phyloP scores from a whole-genome alignment of 1,284 basidiomycete genomes.

The Fomitopsis pinicola region DNA sequence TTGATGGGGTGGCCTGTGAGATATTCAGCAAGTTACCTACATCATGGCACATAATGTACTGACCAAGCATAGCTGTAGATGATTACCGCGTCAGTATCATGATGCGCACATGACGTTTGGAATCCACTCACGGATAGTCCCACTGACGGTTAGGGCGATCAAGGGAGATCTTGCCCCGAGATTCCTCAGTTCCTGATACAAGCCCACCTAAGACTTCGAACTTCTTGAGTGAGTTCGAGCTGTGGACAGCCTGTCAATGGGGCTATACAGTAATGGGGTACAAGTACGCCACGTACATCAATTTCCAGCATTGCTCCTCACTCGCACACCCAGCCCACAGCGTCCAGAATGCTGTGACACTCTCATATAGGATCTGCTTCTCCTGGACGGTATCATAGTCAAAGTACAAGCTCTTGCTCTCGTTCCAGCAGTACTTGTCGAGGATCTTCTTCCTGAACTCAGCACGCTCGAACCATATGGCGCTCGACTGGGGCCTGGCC shows the following conservation, averaged over 20 bases:
- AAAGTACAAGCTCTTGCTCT: conserved; percentile 91
- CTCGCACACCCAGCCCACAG: conserved; percentile 97
- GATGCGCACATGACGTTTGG: conserved; percentile 11
- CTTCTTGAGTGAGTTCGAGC: conserved; percentile 83
- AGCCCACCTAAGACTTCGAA: conserved; percentile 97
- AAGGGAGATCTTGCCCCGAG: conserved; percentile 90
- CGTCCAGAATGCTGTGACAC: conserved; percentile 93
- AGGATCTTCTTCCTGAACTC: conserved; percentile 80
- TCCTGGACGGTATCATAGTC: conserved; percentile 93
- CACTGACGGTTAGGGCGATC: conserved; percentile 99
- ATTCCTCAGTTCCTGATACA: conserved; percentile 95
- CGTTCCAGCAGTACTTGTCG: conserved; percentile 96
- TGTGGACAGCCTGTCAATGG: conserved; percentile 29
- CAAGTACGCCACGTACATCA: conserved; percentile 62
- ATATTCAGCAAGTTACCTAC: conserved; percentile 12
- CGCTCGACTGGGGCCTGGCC: conserved; percentile 61
- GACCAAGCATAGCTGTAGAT: conserved; percentile 61
- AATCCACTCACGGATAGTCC: conserved; percentile 78
- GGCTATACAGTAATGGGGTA: conserved; percentile 3
- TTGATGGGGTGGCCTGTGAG: conserved; percentile 89
- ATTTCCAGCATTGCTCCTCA: conserved; percentile 89
- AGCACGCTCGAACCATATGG: conserved; percentile 90
- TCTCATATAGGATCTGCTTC: conserved; percentile 93
- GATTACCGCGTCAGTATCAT: conserved; percentile 10
- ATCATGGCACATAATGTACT: conserved; percentile 13